phyloP scores from a whole-genome alignment of 139 green algal genomes.

The Tetratostichococcus sp. region DNA sequence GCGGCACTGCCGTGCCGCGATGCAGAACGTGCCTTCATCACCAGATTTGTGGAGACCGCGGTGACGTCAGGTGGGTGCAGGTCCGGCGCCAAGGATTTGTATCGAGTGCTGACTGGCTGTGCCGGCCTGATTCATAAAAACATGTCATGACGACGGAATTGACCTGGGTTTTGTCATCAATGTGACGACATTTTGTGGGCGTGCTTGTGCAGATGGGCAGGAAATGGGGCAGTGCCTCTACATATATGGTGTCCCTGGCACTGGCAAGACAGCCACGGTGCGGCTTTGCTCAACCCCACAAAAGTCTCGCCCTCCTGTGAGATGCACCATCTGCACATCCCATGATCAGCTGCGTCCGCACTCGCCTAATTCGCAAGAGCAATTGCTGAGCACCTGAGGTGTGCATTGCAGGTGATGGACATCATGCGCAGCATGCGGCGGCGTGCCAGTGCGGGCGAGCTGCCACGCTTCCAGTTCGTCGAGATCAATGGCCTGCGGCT shows the following conservation, averaged over 20 bases:
- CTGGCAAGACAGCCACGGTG: constrained; percentile 91
- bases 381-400: too few species aligned
- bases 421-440: constrained; percentile 37
- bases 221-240: constrained; percentile 77
- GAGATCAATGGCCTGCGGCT: constrained; percentile 90
- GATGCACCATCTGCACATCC: too few species aligned
- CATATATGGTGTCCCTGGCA: constrained; percentile 93
- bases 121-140: too few species aligned
- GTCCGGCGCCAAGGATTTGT: too few species aligned
- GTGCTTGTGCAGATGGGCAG: constrained; percentile 16
- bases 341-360: too few species aligned
- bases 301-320: too few species aligned
- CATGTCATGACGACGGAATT: too few species aligned
- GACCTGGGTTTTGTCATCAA: too few species aligned
- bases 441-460: constrained; percentile 3
- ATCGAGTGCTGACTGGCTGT: too few species aligned
- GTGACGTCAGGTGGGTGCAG: constrained; percentile 42
- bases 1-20: constrained; percentile 78
- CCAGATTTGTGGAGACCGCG: constrained; percentile 55
- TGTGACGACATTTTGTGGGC: not conserved
- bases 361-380: too few species aligned
- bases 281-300: constrained; percentile 22
- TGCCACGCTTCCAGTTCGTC: constrained; percentile 77
- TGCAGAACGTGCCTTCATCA: constrained; percentile 56
- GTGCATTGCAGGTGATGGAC: constrained; percentile 34